phyloP scores from a whole-genome alignment of 768 basidiomycete species.

The Guyanaporus albipodus region DNA sequence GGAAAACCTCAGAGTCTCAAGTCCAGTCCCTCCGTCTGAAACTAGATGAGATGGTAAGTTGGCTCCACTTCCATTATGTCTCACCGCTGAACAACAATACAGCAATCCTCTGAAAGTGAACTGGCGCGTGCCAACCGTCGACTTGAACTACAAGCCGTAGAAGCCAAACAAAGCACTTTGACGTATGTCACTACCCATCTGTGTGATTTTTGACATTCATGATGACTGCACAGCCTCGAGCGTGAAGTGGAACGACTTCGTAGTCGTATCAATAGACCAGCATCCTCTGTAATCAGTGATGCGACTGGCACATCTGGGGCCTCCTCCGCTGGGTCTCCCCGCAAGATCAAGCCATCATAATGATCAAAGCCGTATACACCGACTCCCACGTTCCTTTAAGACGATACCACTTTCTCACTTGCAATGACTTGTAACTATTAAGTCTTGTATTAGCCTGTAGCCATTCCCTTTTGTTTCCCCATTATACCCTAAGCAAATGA shows the following conservation, averaged over 20 bases:
- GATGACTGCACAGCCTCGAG: constrained; percentile 46
- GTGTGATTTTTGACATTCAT: constrained; percentile 2
- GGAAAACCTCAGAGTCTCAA: constrained; percentile 55
- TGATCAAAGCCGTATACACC: background rate
- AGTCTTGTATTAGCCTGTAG: constrained; percentile 20
- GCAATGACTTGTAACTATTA: constrained; percentile 17
- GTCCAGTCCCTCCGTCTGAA: constrained; percentile 51
- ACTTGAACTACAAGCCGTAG: constrained; percentile 71
- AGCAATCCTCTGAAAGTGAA: constrained; percentile 72
- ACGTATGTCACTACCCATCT: constrained; percentile 42
- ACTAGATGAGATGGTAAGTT: constrained; percentile 60
- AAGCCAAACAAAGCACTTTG: constrained; percentile 66
- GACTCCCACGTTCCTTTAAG: background rate
- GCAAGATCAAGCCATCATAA: constrained; percentile 23
- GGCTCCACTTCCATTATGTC: background rate
- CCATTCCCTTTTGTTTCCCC: constrained; percentile 2
- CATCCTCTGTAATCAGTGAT: constrained; percentile 35
- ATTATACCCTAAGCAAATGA: background rate
- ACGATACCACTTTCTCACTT: background rate
- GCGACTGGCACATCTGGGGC: constrained; percentile 14
- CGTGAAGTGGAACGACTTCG: constrained; percentile 66
- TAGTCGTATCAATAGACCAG: constrained; percentile 59
- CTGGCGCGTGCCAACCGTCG: constrained; percentile 69
- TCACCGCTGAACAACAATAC: constrained; percentile 8
- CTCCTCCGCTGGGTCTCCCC: constrained; percentile 30